A percentile compares a stretch with the other conserved stretches of the same genome.
Conservation (phyloP, 164 flowering plant species). For the Cinnamomum chago region DNA sequence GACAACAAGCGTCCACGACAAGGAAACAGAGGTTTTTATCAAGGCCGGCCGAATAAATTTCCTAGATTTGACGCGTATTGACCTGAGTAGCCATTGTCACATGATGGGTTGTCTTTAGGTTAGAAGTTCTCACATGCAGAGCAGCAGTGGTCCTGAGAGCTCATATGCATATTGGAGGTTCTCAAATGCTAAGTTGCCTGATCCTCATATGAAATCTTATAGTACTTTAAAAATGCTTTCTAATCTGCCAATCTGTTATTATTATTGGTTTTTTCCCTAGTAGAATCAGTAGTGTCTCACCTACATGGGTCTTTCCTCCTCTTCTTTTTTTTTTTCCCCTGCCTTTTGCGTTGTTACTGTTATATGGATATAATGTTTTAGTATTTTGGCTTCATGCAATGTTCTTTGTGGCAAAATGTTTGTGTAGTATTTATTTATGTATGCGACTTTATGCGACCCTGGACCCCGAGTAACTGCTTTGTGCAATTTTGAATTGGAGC, state of each 20-base stretch:
- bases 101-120: background rate
- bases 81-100: background rate
- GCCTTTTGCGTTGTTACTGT: background rate
- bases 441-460: too few relatives aligned
- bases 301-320: background rate
- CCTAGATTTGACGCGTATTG: background rate
- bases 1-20: background rate
- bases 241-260: background rate
- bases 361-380: background rate
- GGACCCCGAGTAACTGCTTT: too few relatives aligned
- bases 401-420: too few relatives aligned
- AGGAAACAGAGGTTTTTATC: background rate
- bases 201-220: background rate
- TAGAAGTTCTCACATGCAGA: background rate
- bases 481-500: too few relatives aligned
- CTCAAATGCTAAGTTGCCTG: background rate
- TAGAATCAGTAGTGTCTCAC: background rate
- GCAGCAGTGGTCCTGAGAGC: background rate
- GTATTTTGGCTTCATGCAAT: too few relatives aligned
- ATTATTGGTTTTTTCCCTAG: background rate
- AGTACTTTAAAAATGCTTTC: background rate
- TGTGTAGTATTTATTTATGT: too few relatives aligned
- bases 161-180: background rate
- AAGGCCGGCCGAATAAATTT: background rate
- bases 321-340: too few relatives aligned